A percentile compares a stretch with the other conserved stretches of the same genome.
Evolutionary conservation across 352 stramenopile species (phyloP).

Genomic region (Phytophthora boehmeriae): DNA sequence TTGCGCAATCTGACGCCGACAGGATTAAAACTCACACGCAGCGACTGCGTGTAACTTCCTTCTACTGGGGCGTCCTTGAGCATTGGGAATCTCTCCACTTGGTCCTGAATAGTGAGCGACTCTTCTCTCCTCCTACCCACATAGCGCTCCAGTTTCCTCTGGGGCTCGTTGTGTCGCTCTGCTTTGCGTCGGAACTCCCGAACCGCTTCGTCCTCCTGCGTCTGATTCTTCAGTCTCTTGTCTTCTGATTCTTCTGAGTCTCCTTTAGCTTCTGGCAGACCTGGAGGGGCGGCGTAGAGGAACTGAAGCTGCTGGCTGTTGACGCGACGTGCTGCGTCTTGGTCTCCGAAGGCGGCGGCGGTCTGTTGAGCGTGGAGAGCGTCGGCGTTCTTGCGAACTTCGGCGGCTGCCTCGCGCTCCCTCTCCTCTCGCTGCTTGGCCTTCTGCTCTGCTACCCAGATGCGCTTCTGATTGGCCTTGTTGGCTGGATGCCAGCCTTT

Average conservation of each 20-base stretch:
- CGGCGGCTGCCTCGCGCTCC: slow-evolving; percentile 65
- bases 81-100: slow-evolving; percentile 90
- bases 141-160: slow-evolving; percentile 75
- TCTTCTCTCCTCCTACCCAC: slow-evolving; percentile 71
- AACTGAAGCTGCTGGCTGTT: slow-evolving; percentile 73
- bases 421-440: slow-evolving; percentile 49
- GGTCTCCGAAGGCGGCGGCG: slow-evolving; percentile 61
- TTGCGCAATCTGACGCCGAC: slow-evolving; percentile 86
- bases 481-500: slow-evolving; percentile 83
- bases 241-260: slow-evolving; percentile 12
- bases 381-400: slow-evolving; percentile 71
- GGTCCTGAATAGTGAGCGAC: slow-evolving; percentile 78
- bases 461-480: slow-evolving; percentile 84
- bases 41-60: slow-evolving; percentile 78
- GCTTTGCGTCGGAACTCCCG: slow-evolving; percentile 67
- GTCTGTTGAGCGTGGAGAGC: slow-evolving; percentile 60
- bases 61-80: slow-evolving; percentile 89
- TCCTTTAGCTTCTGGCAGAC: slow-evolving; percentile 49
- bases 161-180: slow-evolving; percentile 45
- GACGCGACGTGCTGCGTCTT: slow-evolving; percentile 41
- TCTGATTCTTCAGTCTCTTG: slow-evolving; percentile 40
- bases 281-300: slow-evolving; percentile 74
- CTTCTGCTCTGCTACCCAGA: slow-evolving; percentile 86
- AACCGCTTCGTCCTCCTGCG: slow-evolving; percentile 64
- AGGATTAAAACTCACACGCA: slow-evolving; percentile 90